These are phyloP conservation scores for Boeremia lycopersici DNA, from an alignment of 2,329 filamentous ascomycete genomes.

Conservation along the genomic window DNA sequence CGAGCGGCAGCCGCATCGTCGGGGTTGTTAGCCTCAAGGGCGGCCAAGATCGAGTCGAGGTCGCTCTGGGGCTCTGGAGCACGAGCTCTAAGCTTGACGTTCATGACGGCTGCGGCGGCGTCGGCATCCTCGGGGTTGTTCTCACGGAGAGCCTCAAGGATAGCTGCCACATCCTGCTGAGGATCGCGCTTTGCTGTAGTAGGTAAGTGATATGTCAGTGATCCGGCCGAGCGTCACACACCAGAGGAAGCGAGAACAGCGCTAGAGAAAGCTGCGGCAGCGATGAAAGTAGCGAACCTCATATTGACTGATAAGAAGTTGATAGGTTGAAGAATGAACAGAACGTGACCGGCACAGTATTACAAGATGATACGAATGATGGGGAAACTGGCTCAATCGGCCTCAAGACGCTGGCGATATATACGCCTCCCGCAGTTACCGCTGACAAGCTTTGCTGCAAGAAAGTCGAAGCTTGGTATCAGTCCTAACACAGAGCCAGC, in stretches of 20 bases:
- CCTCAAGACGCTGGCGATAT: conserved; percentile 18
- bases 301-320: conserved; percentile 28
- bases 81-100: conserved; percentile 31
- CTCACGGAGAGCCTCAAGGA: conserved; percentile 35
- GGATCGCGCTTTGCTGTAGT: conserved; percentile 19
- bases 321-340: conserved; percentile 10
- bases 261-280: conserved; percentile 34
- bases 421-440: conserved; percentile 16
- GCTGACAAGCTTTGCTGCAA: conserved; percentile 20
- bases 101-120: conserved; percentile 32
- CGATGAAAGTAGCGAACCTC: conserved; percentile 36
- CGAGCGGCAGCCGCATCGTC: conserved; percentile 32
- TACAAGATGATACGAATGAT: conserved; percentile 25
- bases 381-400: conserved; percentile 15
- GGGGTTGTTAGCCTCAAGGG: conserved; percentile 30
- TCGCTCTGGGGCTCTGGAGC: conserved; percentile 28
- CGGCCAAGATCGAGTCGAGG: conserved; percentile 28
- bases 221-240: conserved; percentile 2
- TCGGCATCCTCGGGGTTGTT: conserved; percentile 39
- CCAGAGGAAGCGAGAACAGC: conserved; percentile 33
- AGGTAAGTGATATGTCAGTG: neutral
- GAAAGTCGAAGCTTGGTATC: conserved; percentile 29
- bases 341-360: conserved; percentile 40
- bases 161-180: conserved; percentile 32
- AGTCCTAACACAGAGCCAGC: conserved; percentile 33